Evolutionary conservation across 768 basidiomycete genomes (phyloP), one percentile per base, ranked within the genome.

Genomic region (Amanita rimosa): DNA sequence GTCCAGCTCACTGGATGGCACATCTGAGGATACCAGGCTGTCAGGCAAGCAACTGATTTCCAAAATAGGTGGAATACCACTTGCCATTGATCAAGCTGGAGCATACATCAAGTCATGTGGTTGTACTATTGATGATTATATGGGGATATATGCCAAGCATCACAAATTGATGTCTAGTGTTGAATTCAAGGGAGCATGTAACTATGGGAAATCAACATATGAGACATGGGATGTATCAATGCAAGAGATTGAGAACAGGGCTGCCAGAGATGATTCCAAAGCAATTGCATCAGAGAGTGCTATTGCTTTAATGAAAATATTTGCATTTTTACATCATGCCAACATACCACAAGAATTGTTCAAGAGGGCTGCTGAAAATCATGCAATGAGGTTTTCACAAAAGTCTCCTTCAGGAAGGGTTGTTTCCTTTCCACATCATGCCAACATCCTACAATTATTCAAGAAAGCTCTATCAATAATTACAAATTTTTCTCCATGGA

Each of bases 31-130:
- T n/a, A 7, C 19, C n/a, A 44, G 6, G 9, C 3, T 9, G 6
- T n/a, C 38, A 11, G 42, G 54, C 16, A 44, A 6, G 17, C n/a
- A 31, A 1, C 16, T 44, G 19, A 4, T 31, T 8, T n/a, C 17
- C 36, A 26, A 34, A 31, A 5, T 48, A 19, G 22, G 31, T 55
- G 14, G 54, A 1, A 29, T 29, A 10, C 29, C 56, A 17, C 29
- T 29, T 29, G 29, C 29, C 29, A 36, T 57, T 45, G 54, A 55
- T 40, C 54, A 55, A 27, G 57, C 57, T 17, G 37, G 37, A 8
- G 1, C 17, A 21, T 38, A 38, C 17, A 38, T 38, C 8, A 4
- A n/a, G 3, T 3, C 1, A 7, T 38, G n/a, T 38, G n/a, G 8
- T 0, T 38, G 37, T 17, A 9, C 7, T 1, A 38, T 38, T 38